phyloP scores from a whole-genome alignment of 768 basidiomycete genomes.

The Chlorophyllum brunneum region DNA sequence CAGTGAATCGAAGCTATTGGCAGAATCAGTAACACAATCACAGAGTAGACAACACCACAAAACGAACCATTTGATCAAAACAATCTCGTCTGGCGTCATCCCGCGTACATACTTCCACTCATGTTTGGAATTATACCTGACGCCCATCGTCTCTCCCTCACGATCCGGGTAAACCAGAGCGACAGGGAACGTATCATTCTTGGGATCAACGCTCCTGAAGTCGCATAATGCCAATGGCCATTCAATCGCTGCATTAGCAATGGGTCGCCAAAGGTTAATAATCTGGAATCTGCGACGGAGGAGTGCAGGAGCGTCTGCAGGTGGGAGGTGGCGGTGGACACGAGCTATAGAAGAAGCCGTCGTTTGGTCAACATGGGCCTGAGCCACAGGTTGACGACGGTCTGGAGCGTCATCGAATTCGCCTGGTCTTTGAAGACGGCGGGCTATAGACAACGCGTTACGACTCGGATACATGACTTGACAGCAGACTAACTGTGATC shows the following conservation, averaged over 20 bases:
- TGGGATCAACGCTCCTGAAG: conserved; percentile 38
- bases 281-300: conserved; percentile 51
- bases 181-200: conserved; percentile 40
- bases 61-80: conserved; percentile 52
- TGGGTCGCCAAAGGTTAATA: conserved; percentile 61
- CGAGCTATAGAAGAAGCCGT: conserved; percentile 37
- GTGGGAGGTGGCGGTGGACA: conserved; percentile 48
- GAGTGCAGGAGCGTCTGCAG: conserved; percentile 38
- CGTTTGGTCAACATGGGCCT: conserved; percentile 53
- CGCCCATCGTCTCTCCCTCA: conserved; percentile 49
- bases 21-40: not conserved
- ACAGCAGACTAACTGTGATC: conserved; percentile 48
- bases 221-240: conserved; percentile 52
- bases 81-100: conserved; percentile 44
- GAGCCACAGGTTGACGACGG: conserved; percentile 42
- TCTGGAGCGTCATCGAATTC: conserved; percentile 29
- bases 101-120: conserved; percentile 49
- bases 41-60: conserved; percentile 1
- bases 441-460: conserved; percentile 26
- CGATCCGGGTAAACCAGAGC: conserved; percentile 44
- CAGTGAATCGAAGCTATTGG: conserved; percentile 25
- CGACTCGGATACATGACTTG: not conserved
- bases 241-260: conserved; percentile 41
- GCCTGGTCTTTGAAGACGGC: conserved; percentile 41
- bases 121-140: conserved; percentile 42